phyloP scores from a whole-genome alignment of 176 grass and related monocot species.

The Hordeum marinum region DNA sequence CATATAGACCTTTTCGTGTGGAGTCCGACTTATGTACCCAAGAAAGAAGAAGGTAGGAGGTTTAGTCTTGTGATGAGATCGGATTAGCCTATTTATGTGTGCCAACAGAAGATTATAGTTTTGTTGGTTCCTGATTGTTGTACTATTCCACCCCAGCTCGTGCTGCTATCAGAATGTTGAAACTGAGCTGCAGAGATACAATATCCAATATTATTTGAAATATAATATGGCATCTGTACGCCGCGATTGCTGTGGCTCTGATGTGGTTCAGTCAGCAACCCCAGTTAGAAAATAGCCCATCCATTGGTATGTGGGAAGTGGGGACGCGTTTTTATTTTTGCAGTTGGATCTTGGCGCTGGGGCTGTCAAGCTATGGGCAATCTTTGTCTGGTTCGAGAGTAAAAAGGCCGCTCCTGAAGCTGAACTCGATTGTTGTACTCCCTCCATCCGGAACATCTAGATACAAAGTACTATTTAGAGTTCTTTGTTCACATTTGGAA shows the following conservation, averaged over 20 bases:
- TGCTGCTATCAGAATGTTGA: neutral
- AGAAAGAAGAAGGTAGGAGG: neutral
- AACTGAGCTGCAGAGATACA: neutral
- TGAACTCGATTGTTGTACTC: too few species aligned
- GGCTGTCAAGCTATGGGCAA: neutral
- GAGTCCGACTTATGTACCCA: neutral
- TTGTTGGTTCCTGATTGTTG: constrained; percentile 2
- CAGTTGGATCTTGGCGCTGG: neutral
- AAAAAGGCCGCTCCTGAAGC: neutral
- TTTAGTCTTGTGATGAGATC: neutral
- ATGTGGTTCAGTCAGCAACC: neutral
- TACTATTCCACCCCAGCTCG: neutral
- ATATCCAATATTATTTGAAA: neutral
- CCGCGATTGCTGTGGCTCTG: neutral
- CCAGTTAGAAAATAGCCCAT: too few species aligned
- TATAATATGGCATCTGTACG: neutral
- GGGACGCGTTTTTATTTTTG: neutral
- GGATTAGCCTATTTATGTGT: constrained; percentile 11
- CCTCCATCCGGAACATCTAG: too few species aligned
- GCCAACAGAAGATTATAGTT: neutral
- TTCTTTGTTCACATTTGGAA: too few species aligned
- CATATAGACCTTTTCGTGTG: neutral
- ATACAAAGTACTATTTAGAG: too few species aligned
- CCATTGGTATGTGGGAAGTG: neutral
- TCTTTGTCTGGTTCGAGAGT: neutral